Evolutionary conservation across 139 green algal genomes (phyloP), one percentile per base, ranked within the genome.

Genomic region (Medakamo hakoo): DNA sequence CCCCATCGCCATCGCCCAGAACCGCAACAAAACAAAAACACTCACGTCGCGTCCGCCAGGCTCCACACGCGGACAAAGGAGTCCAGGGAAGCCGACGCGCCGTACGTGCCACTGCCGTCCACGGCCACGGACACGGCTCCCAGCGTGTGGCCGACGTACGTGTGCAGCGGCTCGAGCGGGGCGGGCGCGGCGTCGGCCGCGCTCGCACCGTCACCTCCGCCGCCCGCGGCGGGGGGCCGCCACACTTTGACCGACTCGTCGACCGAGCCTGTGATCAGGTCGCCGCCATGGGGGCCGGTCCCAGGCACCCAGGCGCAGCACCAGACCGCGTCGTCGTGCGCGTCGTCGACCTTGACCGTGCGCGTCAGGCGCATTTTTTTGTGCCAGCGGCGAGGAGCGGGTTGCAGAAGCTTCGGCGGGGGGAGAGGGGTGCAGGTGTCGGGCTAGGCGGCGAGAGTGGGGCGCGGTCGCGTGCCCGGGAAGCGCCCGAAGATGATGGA

Each of bases 261-360:
- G 0, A 90, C 79, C 0, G 76, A 87, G 9, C 86, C 87, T 1
- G 84, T 91, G n/a, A 91, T 68, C 26, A 95, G 68, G 14, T 63
- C 58, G 18, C 78, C 69, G 24, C 27, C 64, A 29, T 55, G 65
- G 2, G 80, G 68, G 40, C 9, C 9, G 40, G 40, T 21, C 9
- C 40, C 40, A 52, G 40, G 40, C 0, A 77, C 70, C 89, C 89
- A 96, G 1, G 73, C 60, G 5, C 67, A 68, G 20, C 73, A 73
- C 89, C 89, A 96, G 0, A 93, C 60, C 4, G 76, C 80, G 29
- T 95, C 87, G 0, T 91, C 78, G 58, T 96, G 89, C 4, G 85
- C 84, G 25, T 82, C 67, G 20, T 82, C 76, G 0, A 66, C 29
- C 26, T 80, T 79, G 29, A 81, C 65, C 14, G 86, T 57, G n/a